Evolutionary conservation across 2,329 filamentous ascomycete species (phyloP), one percentile per base, ranked within the genome.

Genomic region (Hymenoscyphus occultus): DNA sequence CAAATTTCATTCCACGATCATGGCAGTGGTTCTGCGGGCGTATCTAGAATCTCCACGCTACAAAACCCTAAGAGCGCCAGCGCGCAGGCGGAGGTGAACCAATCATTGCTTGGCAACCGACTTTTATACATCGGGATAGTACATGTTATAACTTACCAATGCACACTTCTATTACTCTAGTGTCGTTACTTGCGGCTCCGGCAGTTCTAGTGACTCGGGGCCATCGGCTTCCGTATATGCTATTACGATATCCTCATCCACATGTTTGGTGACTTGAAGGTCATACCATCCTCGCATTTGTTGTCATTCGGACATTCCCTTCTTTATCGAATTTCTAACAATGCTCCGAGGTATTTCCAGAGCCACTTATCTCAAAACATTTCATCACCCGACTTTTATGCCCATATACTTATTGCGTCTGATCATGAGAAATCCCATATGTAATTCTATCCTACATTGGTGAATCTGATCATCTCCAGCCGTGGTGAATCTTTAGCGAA

Each of bases 271-370:
- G 48, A 54, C 48, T 54, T 54, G 10, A 14, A 22, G 48, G 48
- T 54, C 48, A 54, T 54, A 58, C 14, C 31, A 58, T 51, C 31
- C 31, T 48, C 31, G 13, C 10, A 16, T 62, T 10, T 28, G 32
- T 42, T 62, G 31, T 48, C 39, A 28, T n/a, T 32, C 35, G 14
- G 40, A 19, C 28, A 62, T 58, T 51, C 54, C 14, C 22, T 56
- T 28, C 12, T 28, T 16, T 56, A 62, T 56, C 19, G 39, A 35
- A 62, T 51, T 40, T 56, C 60, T 56, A 14, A 56, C 19, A 62
- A 56, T 56, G 5, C 32, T 42, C 31, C 48, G 45, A 56, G 31
- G 35, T 62, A 54, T 39, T 48, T n/a, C n/a, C 45, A 28, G 39
- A 12, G 22, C 31, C 45, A 39, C n/a, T 16, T 9, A 9, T 39